phyloP scores from a whole-genome alignment of 164 flowering plant species.

The Umbellularia californica region DNA sequence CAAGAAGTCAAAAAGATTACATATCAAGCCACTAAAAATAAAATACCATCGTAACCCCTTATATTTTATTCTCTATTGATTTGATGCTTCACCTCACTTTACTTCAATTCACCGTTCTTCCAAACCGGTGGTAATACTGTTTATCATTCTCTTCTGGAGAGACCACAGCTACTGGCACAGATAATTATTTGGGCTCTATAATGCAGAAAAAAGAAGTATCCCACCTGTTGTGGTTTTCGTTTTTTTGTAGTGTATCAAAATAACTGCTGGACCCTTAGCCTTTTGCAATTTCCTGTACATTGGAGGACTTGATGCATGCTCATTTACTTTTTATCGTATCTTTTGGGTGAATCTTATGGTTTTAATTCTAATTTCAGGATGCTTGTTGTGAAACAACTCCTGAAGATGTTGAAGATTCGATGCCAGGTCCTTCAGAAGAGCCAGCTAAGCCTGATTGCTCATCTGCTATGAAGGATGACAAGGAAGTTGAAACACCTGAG shows the following conservation, averaged over 20 bases:
- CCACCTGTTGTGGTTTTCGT: no score
- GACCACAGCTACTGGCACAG: no score
- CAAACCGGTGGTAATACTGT: no score
- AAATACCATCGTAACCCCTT: no score
- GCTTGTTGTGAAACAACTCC: conserved; percentile 3
- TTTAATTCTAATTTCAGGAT: conserved; percentile 13
- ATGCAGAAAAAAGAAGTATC: no score
- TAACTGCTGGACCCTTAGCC: no score
- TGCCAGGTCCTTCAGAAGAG: conserved; percentile 3
- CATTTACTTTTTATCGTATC: not conserved
- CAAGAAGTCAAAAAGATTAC: no score
- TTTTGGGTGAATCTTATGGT: not conserved
- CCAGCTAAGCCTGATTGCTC: conserved; percentile 9
- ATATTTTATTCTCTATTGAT: not conserved
- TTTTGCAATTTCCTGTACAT: no score
- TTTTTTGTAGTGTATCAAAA: no score
- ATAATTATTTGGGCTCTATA: no score
- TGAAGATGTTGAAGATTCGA: not conserved
- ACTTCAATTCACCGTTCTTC: not conserved
- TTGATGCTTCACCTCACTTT: not conserved
- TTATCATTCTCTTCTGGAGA: no score
- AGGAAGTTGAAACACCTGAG: conserved; percentile 12
- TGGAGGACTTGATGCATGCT: not conserved
- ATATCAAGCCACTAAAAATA: no score
- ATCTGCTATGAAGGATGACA: conserved; percentile 6